These are phyloP conservation scores for Senna tora DNA, from an alignment of 306 rosid species.

Conservation along the genomic window DNA sequence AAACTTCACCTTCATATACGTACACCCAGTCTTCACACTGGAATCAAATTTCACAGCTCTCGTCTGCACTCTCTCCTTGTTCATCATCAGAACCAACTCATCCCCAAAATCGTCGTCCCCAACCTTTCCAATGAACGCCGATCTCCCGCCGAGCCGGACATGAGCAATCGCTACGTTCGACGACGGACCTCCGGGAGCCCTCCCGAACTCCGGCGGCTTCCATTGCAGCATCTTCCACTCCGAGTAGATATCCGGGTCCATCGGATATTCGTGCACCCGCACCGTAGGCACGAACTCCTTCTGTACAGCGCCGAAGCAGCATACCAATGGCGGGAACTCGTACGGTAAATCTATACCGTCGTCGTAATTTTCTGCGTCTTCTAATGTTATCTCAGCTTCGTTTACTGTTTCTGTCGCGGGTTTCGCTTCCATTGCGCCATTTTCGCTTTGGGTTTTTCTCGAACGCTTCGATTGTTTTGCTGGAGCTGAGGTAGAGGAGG, in stretches of 20 bases:
- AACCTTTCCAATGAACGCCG: conserved; percentile 87
- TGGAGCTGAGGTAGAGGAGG: conserved; percentile 20
- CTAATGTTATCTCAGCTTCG: conserved; percentile 31
- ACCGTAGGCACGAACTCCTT: conserved; percentile 84
- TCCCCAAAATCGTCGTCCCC: conserved; percentile 73
- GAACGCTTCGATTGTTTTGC: conserved; percentile 49
- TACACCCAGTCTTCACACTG: conserved; percentile 52
- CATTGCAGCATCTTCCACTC: conserved; percentile 98
- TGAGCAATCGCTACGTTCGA: conserved; percentile 90
- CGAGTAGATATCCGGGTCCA: conserved; percentile 83
- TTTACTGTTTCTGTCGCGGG: not conserved
- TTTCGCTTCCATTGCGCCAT: conserved; percentile 41
- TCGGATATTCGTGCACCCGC: conserved; percentile 70
- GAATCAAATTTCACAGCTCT: conserved; percentile 69
- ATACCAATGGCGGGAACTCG: conserved; percentile 71
- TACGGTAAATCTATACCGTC: conserved; percentile 72
- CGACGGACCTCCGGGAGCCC: conserved; percentile 78
- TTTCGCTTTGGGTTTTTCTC: conserved; percentile 43
- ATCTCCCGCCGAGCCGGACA: conserved; percentile 89
- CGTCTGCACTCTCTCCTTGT: conserved; percentile 80
- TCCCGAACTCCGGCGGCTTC: conserved; percentile 91
- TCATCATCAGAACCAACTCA: conserved; percentile 76
- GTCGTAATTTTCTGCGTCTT: conserved; percentile 55
- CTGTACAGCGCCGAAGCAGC: conserved; percentile 89
- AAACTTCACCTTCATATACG: conserved; percentile 66